phyloP scores from a whole-genome alignment of 2,329 filamentous ascomycete genomes.

The Colletotrichum sp. region DNA sequence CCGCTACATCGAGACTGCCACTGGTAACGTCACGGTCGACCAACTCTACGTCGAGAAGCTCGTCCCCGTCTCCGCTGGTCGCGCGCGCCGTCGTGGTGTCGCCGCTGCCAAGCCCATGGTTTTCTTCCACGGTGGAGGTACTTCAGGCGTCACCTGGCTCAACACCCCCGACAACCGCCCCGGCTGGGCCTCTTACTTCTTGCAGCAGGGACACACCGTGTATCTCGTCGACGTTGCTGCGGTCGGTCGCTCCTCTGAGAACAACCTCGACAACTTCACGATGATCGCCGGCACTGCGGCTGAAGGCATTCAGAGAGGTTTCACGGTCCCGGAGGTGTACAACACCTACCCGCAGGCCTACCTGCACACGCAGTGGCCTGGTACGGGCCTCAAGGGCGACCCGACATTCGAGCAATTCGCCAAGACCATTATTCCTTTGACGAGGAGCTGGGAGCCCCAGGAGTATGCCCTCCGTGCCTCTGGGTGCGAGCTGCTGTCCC shows the following conservation, averaged over 20 bases:
- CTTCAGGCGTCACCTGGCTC: constrained; percentile 32
- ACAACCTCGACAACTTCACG: constrained; percentile 24
- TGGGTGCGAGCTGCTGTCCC: constrained; percentile 31
- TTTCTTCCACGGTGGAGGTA: constrained; percentile 18
- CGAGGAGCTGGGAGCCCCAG: constrained; percentile 29
- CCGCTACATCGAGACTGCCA: constrained; percentile 31
- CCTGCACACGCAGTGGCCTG: constrained; percentile 44
- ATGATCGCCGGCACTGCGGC: constrained; percentile 20
- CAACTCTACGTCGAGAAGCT: constrained; percentile 62
- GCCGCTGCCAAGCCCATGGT: neutral
- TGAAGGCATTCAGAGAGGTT: constrained; percentile 30
- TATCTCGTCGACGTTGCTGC: constrained; percentile 48
- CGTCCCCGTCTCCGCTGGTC: constrained; percentile 27
- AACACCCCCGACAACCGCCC: constrained; percentile 51
- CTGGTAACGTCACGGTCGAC: constrained; percentile 35
- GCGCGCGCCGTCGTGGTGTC: neutral
- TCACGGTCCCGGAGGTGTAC: constrained; percentile 34
- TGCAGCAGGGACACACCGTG: constrained; percentile 44
- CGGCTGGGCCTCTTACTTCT: constrained; percentile 52
- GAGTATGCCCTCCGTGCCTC: constrained; percentile 31
- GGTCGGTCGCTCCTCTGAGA: constrained; percentile 39
- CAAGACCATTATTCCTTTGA: constrained; percentile 30
- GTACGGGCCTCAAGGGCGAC: constrained; percentile 30
- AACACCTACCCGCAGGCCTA: constrained; percentile 28
- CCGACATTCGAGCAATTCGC: constrained; percentile 33